Percentiles rank a stretch among this genome's conserved stretches.
phyloP scores from a whole-genome alignment of 208 protist species.

The Vickermania spadyakhi region DNA sequence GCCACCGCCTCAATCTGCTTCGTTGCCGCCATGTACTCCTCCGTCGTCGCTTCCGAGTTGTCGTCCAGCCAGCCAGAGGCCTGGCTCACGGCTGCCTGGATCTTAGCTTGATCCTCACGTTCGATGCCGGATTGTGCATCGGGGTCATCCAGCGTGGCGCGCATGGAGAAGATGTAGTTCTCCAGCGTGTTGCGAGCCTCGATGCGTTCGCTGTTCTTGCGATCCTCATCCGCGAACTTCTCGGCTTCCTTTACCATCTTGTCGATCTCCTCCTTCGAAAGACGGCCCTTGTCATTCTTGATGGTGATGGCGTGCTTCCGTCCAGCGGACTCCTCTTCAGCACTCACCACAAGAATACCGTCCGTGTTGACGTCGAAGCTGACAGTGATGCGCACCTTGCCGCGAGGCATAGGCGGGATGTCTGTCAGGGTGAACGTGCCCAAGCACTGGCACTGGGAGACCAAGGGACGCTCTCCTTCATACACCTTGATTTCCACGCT shows the following conservation, averaged over 20 bases:
- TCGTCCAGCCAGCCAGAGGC: slow-evolving; percentile 51
- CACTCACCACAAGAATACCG: slow-evolving; percentile 95
- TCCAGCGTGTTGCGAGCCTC: slow-evolving; percentile 92
- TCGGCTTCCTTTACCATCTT: slow-evolving; percentile 94
- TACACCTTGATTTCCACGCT: slow-evolving; percentile 91
- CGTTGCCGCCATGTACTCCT: slow-evolving; percentile 89
- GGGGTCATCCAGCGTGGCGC: slow-evolving; percentile 41
- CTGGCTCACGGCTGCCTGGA: slow-evolving; percentile 36
- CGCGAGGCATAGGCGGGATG: slow-evolving; percentile 73
- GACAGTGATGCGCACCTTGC: slow-evolving; percentile 97
- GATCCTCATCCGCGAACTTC: slow-evolving; percentile 90
- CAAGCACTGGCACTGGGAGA: slow-evolving; percentile 92
- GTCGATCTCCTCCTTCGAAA: slow-evolving; percentile 94
- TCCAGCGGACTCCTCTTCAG: slow-evolving; percentile 91
- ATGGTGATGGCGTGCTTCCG: slow-evolving; percentile 86
- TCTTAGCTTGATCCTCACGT: slow-evolving; percentile 34
- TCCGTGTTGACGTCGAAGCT: slow-evolving; percentile 98
- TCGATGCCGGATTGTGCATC: slow-evolving; percentile 35
- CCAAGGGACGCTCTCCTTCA: slow-evolving; percentile 90
- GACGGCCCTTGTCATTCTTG: slow-evolving; percentile 95
- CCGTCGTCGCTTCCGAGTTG: slow-evolving; percentile 61
- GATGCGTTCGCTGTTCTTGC: slow-evolving; percentile 64
- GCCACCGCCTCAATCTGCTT: slow-evolving; percentile 89
- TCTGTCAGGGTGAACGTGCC: slow-evolving; percentile 91
- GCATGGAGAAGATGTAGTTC: slow-evolving; percentile 77